These are phyloP conservation scores for Parathielavia hyrcaniae DNA, from an alignment of 495 filamentous ascomycete genomes.

Conservation along the genomic window DNA sequence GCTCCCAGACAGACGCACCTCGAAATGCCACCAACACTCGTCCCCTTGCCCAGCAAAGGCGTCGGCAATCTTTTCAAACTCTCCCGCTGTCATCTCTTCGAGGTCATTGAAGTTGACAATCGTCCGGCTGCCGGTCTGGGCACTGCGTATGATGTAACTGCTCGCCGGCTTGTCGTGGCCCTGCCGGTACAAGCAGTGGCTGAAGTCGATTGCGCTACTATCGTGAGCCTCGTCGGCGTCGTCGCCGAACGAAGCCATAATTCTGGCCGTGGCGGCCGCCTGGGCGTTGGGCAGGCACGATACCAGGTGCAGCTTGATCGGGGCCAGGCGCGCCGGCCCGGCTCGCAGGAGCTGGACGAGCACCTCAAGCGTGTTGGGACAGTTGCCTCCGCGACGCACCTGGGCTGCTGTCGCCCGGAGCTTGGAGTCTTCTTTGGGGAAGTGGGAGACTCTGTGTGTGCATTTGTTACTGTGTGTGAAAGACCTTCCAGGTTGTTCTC, in stretches of 20 bases:
- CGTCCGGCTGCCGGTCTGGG: slow-evolving; percentile 53
- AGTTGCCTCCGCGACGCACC: slow-evolving; percentile 65
- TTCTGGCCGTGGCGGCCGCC: slow-evolving; percentile 33
- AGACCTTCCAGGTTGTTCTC: not conserved
- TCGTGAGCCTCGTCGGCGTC: not conserved
- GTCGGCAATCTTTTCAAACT: slow-evolving; percentile 40
- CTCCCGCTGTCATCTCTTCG: slow-evolving; percentile 55
- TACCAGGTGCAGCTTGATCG: slow-evolving; percentile 36
- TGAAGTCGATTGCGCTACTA: slow-evolving; percentile 39
- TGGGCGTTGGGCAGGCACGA: slow-evolving; percentile 34
- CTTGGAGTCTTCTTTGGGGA: slow-evolving; percentile 65
- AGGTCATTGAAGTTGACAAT: slow-evolving; percentile 65
- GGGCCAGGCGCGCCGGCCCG: not conserved
- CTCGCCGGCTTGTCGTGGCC: slow-evolving; percentile 53
- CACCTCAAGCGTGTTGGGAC: slow-evolving; percentile 63
- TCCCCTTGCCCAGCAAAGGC: slow-evolving; percentile 1
- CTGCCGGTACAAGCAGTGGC: slow-evolving; percentile 54
- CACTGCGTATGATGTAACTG: slow-evolving; percentile 64
- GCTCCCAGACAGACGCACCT: slow-evolving; percentile 41
- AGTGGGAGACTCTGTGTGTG: slow-evolving; percentile 52
- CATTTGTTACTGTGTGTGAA: slow-evolving; percentile 14
- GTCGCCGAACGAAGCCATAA: slow-evolving; percentile 39
- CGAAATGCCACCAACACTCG: slow-evolving; percentile 67
- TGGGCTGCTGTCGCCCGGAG: slow-evolving; percentile 54
- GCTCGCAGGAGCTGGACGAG: slow-evolving; percentile 51